These are phyloP conservation scores for Oryza glaberrima DNA, from an alignment of 176 grass and related monocot genomes.

Conservation along the genomic window DNA sequence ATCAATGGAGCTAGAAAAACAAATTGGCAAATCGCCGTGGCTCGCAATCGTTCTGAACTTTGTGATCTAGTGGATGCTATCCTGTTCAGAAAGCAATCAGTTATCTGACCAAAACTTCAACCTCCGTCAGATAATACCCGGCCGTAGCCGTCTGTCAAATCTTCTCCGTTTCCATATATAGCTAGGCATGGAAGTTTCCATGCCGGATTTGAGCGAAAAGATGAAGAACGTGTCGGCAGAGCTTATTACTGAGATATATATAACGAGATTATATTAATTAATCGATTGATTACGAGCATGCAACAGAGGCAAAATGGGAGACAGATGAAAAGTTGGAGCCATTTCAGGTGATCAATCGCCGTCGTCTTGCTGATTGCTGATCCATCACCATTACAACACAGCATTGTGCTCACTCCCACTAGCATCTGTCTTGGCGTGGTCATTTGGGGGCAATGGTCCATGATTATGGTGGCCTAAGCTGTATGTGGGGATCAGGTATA, in stretches of 20 bases:
- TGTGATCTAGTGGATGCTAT: neutral
- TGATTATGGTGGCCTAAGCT: neutral
- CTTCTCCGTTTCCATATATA: neutral
- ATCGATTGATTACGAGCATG: too few species aligned
- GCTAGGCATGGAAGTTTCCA: neutral
- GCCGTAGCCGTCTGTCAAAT: neutral
- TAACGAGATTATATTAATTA: neutral
- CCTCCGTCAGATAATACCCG: neutral
- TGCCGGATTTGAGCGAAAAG: neutral
- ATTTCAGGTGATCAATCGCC: neutral
- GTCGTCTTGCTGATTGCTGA: neutral
- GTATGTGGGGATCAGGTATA: neutral
- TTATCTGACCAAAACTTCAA: neutral
- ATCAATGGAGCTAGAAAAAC: neutral
- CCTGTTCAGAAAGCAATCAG: neutral
- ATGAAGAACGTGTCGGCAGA: neutral
- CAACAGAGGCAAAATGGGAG: neutral
- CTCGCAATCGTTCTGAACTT: neutral
- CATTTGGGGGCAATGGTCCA: neutral
- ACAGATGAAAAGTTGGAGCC: neutral
- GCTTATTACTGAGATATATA: too few species aligned
- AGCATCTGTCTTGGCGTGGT: neutral
- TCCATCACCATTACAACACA: neutral
- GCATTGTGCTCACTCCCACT: neutral
- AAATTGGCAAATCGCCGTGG: neutral